Conservation (phyloP, 495 filamentous ascomycete genomes). For the Penicillium alfredii region DNA sequence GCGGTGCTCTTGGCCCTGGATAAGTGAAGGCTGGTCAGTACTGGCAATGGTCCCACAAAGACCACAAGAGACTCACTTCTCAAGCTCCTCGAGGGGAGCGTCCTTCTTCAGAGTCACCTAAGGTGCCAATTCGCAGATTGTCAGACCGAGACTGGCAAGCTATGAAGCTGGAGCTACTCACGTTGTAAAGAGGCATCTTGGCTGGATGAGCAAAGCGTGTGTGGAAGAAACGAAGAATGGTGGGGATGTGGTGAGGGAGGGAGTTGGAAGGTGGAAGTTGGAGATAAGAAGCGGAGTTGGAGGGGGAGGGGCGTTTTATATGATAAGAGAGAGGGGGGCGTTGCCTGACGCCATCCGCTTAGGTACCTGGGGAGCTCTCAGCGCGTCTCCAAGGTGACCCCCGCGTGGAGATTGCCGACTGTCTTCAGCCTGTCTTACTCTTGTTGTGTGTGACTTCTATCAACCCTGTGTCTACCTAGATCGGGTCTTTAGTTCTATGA, state of each 20-base stretch:
- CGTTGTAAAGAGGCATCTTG: slow-evolving; percentile 69
- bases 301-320: slow-evolving; percentile 13
- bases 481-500: no score
- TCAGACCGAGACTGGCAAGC: no score
- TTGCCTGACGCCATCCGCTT: slow-evolving; percentile 10
- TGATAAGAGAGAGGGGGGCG: slow-evolving; percentile 14
- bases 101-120: slow-evolving; percentile 76
- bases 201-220: not conserved
- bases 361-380: no score
- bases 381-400: no score
- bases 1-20: slow-evolving; percentile 67
- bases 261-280: slow-evolving; percentile 7
- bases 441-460: no score
- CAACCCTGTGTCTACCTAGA: no score
- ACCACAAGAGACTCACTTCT: slow-evolving; percentile 54
- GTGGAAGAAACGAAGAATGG: slow-evolving; percentile 1
- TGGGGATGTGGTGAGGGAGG: not conserved
- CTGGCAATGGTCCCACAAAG: no score
- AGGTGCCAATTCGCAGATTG: no score
- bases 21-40: slow-evolving; percentile 6
- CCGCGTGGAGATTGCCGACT: no score
- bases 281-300: slow-evolving; percentile 8
- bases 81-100: slow-evolving; percentile 53
- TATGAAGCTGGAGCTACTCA: no score
- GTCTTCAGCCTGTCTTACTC: no score